These are phyloP conservation scores for Trifolium pratense DNA, from an alignment of 306 rosid genomes.

Conservation along the genomic window DNA sequence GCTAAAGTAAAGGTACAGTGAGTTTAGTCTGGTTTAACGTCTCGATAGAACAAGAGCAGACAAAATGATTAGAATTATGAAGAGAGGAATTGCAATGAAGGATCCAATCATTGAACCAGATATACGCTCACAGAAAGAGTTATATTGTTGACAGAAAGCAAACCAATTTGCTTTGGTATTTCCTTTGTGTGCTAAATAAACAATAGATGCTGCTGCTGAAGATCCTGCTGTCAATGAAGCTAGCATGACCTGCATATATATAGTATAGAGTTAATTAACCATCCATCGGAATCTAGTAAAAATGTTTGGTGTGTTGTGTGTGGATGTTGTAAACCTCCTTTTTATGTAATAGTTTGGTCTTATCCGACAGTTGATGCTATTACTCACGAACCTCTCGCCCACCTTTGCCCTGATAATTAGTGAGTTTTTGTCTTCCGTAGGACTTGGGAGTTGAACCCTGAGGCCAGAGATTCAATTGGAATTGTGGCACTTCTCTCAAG, in stretches of 20 bases:
- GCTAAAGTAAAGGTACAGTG: neutral
- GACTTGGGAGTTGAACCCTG: too few relatives aligned
- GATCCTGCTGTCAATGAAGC: constrained; percentile 46
- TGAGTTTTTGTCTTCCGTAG: too few relatives aligned
- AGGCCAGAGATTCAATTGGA: too few relatives aligned
- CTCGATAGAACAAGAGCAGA: constrained; percentile 25
- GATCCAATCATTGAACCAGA: constrained; percentile 76
- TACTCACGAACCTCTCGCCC: too few relatives aligned
- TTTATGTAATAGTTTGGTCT: too few relatives aligned
- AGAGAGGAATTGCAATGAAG: constrained; percentile 47
- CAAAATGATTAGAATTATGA: constrained; percentile 37
- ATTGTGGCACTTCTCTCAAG: too few relatives aligned
- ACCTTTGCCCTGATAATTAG: too few relatives aligned
- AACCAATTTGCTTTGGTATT: constrained; percentile 59
- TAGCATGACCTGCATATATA: constrained; percentile 53
- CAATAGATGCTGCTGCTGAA: constrained; percentile 65
- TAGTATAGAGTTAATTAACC: neutral
- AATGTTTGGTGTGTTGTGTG: neutral
- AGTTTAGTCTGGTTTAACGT: neutral
- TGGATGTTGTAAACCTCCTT: neutral
- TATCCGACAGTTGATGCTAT: too few relatives aligned
- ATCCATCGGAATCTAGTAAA: neutral
- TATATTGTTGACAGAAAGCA: constrained; percentile 66
- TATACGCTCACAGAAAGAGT: constrained; percentile 66
- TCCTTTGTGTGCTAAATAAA: constrained; percentile 62